Evolutionary conservation across 1,284 basidiomycete genomes (phyloP).

Genomic region (Papiliotrema nemorosa): DNA sequence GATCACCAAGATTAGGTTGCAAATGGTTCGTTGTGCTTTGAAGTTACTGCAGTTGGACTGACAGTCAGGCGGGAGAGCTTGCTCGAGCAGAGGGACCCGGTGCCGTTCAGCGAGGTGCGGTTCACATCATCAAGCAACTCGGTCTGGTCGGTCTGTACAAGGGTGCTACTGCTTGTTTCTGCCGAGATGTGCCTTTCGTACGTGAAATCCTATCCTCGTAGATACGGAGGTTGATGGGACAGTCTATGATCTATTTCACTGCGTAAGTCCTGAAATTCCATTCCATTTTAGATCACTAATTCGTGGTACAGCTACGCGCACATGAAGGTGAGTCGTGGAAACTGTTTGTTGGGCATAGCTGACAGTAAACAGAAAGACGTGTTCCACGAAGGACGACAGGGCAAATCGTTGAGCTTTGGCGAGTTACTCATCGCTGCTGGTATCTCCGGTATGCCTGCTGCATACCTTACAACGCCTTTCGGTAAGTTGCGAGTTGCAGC

Average conservation of each 20-base stretch:
- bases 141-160: constrained; percentile 89
- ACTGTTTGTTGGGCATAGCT: background rate
- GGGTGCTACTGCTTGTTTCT: constrained; percentile 44
- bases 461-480: constrained; percentile 19
- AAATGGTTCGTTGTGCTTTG: constrained; percentile 62
- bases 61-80: constrained; percentile 66
- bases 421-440: constrained; percentile 68
- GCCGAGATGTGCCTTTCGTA: constrained; percentile 79
- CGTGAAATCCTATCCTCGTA: constrained; percentile 11
- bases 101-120: constrained; percentile 73
- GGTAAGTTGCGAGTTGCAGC: constrained; percentile 9
- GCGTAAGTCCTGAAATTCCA: constrained; percentile 25
- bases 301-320: constrained; percentile 38
- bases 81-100: constrained; percentile 69
- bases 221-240: too few relatives aligned
- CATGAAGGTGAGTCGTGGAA: constrained; percentile 38
- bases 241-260: constrained; percentile 55
- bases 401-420: constrained; percentile 85
- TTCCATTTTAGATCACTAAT: background rate
- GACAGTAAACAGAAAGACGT: constrained; percentile 77
- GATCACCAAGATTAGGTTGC: constrained; percentile 88
- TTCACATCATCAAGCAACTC: constrained; percentile 88
- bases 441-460: constrained; percentile 77
- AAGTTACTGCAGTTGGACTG: background rate
- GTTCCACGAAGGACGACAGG: constrained; percentile 92